Evolutionary conservation across 805 yeast genomes (phyloP).

Genomic region (Myxozyma vanderwaltii): DNA sequence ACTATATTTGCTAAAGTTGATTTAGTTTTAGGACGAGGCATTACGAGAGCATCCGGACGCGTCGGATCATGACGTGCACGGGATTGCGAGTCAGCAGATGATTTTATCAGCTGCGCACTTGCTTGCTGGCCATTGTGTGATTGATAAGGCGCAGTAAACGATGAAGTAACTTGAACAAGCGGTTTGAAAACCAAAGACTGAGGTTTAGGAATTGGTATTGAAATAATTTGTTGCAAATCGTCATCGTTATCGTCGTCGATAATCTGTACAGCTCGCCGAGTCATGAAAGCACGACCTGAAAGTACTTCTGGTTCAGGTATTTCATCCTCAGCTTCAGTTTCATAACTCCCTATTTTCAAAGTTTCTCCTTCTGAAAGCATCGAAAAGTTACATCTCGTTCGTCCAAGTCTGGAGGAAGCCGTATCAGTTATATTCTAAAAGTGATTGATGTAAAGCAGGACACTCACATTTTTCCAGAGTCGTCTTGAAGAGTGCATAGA

Average conservation of each 20-base stretch:
- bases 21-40: constrained; percentile 36
- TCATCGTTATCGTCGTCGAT: constrained; percentile 6
- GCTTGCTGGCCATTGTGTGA: not conserved
- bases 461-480: constrained; percentile 25
- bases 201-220: not conserved
- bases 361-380: constrained; percentile 45
- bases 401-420: constrained; percentile 16
- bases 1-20: constrained; percentile 29
- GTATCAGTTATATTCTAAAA: not conserved
- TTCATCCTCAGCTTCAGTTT: constrained; percentile 44
- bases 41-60: constrained; percentile 38
- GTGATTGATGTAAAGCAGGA: too few species aligned
- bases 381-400: constrained; percentile 4
- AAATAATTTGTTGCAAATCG: not conserved
- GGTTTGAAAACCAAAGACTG: not conserved
- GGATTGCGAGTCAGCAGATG: too few species aligned
- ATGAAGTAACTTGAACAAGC: not conserved
- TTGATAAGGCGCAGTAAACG: constrained; percentile 11
- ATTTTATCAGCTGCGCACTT: not conserved
- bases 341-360: constrained; percentile 58
- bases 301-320: constrained; percentile 1
- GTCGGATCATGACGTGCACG: constrained; percentile 35
- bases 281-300: constrained; percentile 14
- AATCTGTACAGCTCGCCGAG: not conserved
- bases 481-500: constrained; percentile 39